phyloP scores from a whole-genome alignment of 805 yeast species.

The Kurtzmaniella fragi region DNA sequence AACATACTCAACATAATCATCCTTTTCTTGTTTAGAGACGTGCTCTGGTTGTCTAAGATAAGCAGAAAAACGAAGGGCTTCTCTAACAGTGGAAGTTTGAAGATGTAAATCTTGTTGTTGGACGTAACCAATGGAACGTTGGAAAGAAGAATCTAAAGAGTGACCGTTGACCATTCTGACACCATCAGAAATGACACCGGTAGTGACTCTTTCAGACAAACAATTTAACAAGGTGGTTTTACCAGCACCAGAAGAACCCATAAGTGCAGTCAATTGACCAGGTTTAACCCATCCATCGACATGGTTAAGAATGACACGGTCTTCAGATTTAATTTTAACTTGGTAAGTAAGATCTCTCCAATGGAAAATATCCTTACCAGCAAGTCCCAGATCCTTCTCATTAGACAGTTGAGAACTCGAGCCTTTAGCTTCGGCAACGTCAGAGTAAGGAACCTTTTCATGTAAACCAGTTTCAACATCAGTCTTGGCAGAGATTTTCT shows the following conservation, averaged over 20 bases:
- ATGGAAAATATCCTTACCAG: constrained; percentile 49
- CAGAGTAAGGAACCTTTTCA: constrained; percentile 6
- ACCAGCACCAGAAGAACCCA: constrained; percentile 50
- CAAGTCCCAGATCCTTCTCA: constrained; percentile 16
- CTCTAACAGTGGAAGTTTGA: constrained; percentile 26
- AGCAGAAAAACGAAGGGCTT: constrained; percentile 22
- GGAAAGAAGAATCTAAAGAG: constrained; percentile 21
- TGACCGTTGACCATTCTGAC: constrained; percentile 33
- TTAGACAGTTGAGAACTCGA: constrained; percentile 9
- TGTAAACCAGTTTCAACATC: constrained; percentile 7
- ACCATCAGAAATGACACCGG: constrained; percentile 22
- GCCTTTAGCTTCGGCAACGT: constrained; percentile 8
- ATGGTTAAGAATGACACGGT: constrained; percentile 54
- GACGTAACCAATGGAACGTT: constrained; percentile 29
- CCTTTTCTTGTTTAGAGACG: constrained; percentile 16
- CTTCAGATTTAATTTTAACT: constrained; percentile 56
- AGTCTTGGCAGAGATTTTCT: constrained; percentile 22
- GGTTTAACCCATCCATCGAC: constrained; percentile 85
- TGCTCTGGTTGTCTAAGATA: constrained; percentile 21
- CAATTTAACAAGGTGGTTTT: constrained; percentile 42
- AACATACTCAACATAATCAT: constrained; percentile 20
- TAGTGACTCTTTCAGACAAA: constrained; percentile 21
- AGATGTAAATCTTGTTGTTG: constrained; percentile 32
- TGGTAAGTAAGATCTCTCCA: constrained; percentile 76
- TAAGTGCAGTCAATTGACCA: constrained; percentile 72